Percentiles rank a stretch among this genome's conserved stretches.
Conservation (phyloP, 257 asterid species). For the Lycium ferocissimum region DNA sequence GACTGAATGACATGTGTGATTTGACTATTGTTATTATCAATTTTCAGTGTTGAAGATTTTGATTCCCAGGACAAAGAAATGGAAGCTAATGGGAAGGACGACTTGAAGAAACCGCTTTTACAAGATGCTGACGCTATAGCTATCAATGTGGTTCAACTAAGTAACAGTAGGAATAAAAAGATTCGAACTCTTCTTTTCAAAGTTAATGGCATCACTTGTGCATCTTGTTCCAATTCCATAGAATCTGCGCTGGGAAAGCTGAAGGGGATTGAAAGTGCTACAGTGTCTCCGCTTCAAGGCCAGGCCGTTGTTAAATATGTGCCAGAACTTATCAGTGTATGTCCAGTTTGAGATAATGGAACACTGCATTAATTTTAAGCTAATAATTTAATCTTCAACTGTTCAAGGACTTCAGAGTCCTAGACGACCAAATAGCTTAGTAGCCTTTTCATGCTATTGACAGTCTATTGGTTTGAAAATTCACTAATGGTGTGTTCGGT, state of each 20-base stretch:
- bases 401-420: slow-evolving; percentile 5
- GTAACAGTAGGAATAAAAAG: slow-evolving; percentile 49
- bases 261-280: slow-evolving; percentile 71
- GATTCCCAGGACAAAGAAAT: slow-evolving; percentile 39
- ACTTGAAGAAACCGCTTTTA: slow-evolving; percentile 73
- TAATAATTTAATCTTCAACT: slow-evolving; percentile 9
- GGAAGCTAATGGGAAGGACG: slow-evolving; percentile 73
- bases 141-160: slow-evolving; percentile 43
- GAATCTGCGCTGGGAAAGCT: slow-evolving; percentile 74
- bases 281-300: slow-evolving; percentile 91
- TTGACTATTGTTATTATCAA: background rate
- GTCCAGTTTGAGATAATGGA: slow-evolving; percentile 43
- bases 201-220: slow-evolving; percentile 81
- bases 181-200: slow-evolving; percentile 78
- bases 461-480: background rate
- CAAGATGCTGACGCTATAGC: slow-evolving; percentile 56
- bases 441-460: background rate
- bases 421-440: background rate
- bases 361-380: slow-evolving; percentile 22
- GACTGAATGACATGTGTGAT: background rate
- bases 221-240: slow-evolving; percentile 86
- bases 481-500: background rate
- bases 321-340: slow-evolving; percentile 70
- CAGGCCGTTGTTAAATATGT: slow-evolving; percentile 87
- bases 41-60: slow-evolving; percentile 31